phyloP scores from a whole-genome alignment of 371 early-diverging fungal species.

The Haplosporangium sp. region DNA sequence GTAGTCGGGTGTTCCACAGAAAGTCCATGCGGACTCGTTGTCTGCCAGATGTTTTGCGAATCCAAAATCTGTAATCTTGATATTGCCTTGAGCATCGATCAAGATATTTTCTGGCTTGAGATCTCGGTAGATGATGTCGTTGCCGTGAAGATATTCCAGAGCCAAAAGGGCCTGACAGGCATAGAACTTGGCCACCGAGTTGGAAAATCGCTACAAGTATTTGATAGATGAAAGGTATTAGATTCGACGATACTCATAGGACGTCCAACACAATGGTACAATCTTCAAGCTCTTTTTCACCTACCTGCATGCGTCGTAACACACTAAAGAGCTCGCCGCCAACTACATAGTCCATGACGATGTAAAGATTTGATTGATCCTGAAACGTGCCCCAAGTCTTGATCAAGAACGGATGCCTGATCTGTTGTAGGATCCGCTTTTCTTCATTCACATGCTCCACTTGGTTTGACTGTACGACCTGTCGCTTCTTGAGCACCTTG shows the following conservation, averaged over 20 bases:
- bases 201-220: constrained; percentile 84
- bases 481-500: constrained; percentile 86
- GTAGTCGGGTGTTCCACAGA: constrained; percentile 96
- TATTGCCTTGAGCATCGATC: constrained; percentile 91
- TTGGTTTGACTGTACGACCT: constrained; percentile 85
- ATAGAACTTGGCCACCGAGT: constrained; percentile 90
- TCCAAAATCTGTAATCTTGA: constrained; percentile 99
- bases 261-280: not conserved
- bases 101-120: constrained; percentile 96
- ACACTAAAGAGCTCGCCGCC: constrained; percentile 93
- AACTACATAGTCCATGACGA: constrained; percentile 91
- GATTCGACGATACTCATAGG: not conserved
- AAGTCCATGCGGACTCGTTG: constrained; percentile 81
- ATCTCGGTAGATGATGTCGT: constrained; percentile 94
- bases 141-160: constrained; percentile 90
- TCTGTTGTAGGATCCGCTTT: constrained; percentile 76
- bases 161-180: constrained; percentile 80
- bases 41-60: constrained; percentile 96
- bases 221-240: not conserved
- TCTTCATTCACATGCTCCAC: constrained; percentile 93
- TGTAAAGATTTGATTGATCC: constrained; percentile 79
- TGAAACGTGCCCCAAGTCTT: constrained; percentile 85
- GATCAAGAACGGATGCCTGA: constrained; percentile 86
- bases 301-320: constrained; percentile 58
- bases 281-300: not conserved